Evolutionary conservation across 2,329 filamentous ascomycete species (phyloP).

Genomic region (Fusarium annulatum): DNA sequence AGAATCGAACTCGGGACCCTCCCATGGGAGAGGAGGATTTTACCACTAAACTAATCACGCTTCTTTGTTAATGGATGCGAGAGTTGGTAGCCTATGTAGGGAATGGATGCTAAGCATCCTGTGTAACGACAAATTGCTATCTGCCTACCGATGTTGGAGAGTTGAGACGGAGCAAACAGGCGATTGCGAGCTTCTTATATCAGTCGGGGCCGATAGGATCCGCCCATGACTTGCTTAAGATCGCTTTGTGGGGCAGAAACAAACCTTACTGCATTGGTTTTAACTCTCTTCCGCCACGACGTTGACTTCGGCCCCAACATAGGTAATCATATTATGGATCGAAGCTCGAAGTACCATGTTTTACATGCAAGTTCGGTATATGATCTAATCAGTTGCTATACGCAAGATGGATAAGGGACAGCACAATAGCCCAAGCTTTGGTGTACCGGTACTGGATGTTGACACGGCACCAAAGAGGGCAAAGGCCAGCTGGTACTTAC

Average conservation of each 20-base stretch:
- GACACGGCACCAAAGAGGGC: background rate
- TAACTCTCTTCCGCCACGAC: background rate
- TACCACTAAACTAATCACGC: slow-evolving; percentile 53
- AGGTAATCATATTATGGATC: background rate
- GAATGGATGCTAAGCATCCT: background rate
- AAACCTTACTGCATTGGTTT: slow-evolving; percentile 4
- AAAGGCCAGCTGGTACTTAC: background rate
- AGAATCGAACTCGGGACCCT: slow-evolving; percentile 53
- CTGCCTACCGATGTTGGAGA: background rate
- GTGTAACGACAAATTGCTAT: background rate
- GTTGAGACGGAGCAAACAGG: background rate
- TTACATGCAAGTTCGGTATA: background rate
- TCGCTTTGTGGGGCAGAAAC: slow-evolving; percentile 8
- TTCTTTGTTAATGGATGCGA: slow-evolving; percentile 3
- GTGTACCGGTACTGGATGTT: background rate
- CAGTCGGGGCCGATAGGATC: background rate
- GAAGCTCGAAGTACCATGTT: background rate
- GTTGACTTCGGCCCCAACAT: background rate
- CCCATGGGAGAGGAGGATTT: slow-evolving; percentile 55
- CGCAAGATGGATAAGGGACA: no score
- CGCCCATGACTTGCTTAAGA: slow-evolving; percentile 3
- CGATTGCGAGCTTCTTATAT: slow-evolving; percentile 22
- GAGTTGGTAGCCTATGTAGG: background rate
- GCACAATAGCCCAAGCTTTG: background rate
- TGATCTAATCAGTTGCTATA: background rate